Evolutionary conservation across 1,284 basidiomycete genomes (phyloP).

Genomic region (Pseudozyma thailandica): DNA sequence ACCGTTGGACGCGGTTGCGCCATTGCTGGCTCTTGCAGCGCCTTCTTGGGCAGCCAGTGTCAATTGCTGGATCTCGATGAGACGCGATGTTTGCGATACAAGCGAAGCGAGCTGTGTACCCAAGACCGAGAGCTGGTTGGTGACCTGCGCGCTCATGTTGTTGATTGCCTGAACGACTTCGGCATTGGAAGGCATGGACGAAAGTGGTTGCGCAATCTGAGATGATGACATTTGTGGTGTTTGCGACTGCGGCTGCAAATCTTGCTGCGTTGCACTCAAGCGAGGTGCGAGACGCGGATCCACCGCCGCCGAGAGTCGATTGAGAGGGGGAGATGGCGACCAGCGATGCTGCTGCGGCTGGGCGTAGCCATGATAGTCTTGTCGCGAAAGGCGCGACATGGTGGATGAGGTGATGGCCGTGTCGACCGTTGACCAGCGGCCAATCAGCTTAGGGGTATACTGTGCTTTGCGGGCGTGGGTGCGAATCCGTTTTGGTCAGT

Average conservation of each 20-base stretch:
- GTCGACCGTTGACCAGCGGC: background rate
- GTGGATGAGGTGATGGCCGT: background rate
- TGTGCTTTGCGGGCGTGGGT: too few species aligned
- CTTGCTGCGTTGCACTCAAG: slow-evolving; percentile 26
- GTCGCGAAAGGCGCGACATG: slow-evolving; percentile 48
- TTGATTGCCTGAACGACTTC: slow-evolving; percentile 48
- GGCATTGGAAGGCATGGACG: slow-evolving; percentile 20
- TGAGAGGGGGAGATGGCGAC: slow-evolving; percentile 49
- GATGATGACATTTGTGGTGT: slow-evolving; percentile 29
- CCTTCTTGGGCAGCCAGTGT: slow-evolving; percentile 18
- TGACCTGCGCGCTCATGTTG: slow-evolving; percentile 41
- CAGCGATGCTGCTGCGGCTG: slow-evolving; percentile 37
- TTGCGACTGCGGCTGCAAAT: slow-evolving; percentile 28
- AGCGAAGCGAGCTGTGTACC: slow-evolving; percentile 43
- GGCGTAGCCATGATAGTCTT: slow-evolving; percentile 43
- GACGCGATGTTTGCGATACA: slow-evolving; percentile 43
- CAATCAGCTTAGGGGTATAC: too few species aligned
- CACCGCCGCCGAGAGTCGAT: slow-evolving; percentile 28
- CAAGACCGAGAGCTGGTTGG: slow-evolving; percentile 43
- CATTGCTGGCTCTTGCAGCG: slow-evolving; percentile 9
- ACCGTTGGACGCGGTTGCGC: background rate
- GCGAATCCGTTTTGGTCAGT: too few species aligned
- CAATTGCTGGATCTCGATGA: slow-evolving; percentile 47
- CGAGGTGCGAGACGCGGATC: slow-evolving; percentile 40
- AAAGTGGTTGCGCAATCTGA: slow-evolving; percentile 9